Base-by-base conservation (phyloP, 176 grass and related monocot species). In the Raddia guianensis region DNA sequence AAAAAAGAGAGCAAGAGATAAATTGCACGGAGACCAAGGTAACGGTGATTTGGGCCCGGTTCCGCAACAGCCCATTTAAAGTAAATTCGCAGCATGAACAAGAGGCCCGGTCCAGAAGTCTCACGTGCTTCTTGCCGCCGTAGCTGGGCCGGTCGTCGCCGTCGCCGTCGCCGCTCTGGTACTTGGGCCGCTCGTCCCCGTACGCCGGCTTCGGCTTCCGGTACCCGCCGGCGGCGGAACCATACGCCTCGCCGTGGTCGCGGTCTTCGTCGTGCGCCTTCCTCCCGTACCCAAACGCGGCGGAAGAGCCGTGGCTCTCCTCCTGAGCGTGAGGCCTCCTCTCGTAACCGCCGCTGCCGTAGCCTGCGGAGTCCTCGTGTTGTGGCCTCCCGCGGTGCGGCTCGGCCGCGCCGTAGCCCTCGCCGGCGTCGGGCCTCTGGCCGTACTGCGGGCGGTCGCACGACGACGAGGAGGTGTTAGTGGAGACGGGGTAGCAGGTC, bases 401-500 rank as follows among this genome's bases (percentile, higher is more conserved):
- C 12, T 65, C 87, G 6, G 64, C 83, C 6, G 40, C 74, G 63
- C 68, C 66, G 43, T 75, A 61, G 15, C 60, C 37, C 16, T 32
- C 70, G 12, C 76, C 78, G 35, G 74, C 50, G 46, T 82, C 32
- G 27, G 87, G 66, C 67, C 77, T 44, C 66, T 84, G 33, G 32
- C 73, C 77, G 18, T 78, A 72, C 33, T 92, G 88, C 13, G 89
- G 89, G 14, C 79, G 75, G 14, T 59, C 80, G 79, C 70, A 86
- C 8, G 89, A 93, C 11, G 87, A 68, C 27, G 65, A 47, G 4
- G 72, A 58, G 49, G 68, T 37, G 74, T 86, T 52, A 49, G 92
- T 84, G 76, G 90, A 88, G 78, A 91, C 76, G 32, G 92, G 77
- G 50, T 98, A 73, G 88, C 96, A 98, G 15, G 67, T 98, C 21